phyloP scores from a whole-genome alignment of 306 rosid genomes.

The Citrullus mucosospermus region DNA sequence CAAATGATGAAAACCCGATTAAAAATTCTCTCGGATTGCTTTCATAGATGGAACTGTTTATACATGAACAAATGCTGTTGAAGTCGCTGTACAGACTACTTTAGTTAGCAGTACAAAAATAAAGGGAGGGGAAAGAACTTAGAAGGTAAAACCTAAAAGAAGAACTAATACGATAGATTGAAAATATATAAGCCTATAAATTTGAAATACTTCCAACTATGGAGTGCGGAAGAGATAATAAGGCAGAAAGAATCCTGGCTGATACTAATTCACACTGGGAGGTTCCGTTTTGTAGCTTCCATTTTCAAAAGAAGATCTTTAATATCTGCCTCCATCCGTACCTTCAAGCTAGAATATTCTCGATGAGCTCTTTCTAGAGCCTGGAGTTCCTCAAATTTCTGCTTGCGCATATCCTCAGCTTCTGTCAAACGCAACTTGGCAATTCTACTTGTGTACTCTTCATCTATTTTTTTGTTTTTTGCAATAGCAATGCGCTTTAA shows the following conservation, averaged over 20 bases:
- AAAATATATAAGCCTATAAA: conserved; percentile 8
- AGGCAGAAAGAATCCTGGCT: neutral
- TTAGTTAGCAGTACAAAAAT: conserved; percentile 5
- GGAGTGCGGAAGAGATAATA: neutral
- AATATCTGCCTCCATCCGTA: conserved; percentile 85
- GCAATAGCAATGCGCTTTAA: conserved; percentile 75
- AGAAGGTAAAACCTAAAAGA: conserved; percentile 2
- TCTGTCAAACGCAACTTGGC: conserved; percentile 55
- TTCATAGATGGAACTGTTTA: conserved; percentile 2
- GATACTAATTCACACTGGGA: conserved; percentile 33
- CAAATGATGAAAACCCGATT: neutral
- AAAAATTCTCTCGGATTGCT: conserved; percentile 3
- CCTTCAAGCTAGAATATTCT: conserved; percentile 76
- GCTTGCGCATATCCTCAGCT: conserved; percentile 65
- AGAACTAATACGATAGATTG: neutral
- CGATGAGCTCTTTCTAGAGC: conserved; percentile 57
- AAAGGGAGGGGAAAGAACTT: neutral
- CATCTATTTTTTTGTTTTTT: conserved; percentile 73
- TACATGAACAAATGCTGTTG: conserved; percentile 9
- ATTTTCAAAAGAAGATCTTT: conserved; percentile 75
- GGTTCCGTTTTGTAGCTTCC: conserved; percentile 90
- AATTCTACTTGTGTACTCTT: conserved; percentile 60
- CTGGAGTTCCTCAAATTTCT: conserved; percentile 71
- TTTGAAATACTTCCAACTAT: neutral
- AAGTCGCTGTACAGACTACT: conserved; percentile 5